Conservation (phyloP, 495 filamentous ascomycete genomes). For the Penicillium bovifimosum region DNA sequence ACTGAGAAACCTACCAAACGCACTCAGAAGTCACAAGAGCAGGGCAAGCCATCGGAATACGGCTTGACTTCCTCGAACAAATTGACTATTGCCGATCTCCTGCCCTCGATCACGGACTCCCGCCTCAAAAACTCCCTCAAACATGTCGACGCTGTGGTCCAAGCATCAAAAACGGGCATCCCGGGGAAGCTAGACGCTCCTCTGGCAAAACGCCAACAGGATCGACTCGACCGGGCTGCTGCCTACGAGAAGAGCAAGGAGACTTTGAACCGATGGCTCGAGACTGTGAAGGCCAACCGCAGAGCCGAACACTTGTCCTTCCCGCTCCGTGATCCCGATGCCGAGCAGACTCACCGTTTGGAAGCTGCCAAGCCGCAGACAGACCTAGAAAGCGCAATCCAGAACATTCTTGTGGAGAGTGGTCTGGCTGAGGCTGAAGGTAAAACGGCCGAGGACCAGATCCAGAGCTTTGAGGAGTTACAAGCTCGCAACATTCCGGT, state of each 20-base stretch:
- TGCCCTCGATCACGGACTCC: conserved; percentile 68
- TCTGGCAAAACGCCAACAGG: conserved; percentile 83
- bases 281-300: conserved; percentile 90
- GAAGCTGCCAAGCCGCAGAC: conserved; percentile 58
- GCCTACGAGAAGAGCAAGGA: conserved; percentile 91
- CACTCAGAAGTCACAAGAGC: conserved; percentile 42
- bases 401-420: conserved; percentile 82
- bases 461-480: conserved; percentile 66
- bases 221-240: conserved; percentile 73
- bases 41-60: conserved; percentile 50
- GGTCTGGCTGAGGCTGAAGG: conserved; percentile 57
- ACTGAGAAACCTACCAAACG: conserved; percentile 28
- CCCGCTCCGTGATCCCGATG: conserved; percentile 70
- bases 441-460: conserved; percentile 57
- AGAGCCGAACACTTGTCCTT: conserved; percentile 90
- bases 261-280: conserved; percentile 82
- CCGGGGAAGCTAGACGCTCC: conserved; percentile 77
- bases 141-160: conserved; percentile 47
- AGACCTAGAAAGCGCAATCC: conserved; percentile 77
- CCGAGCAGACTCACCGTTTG: conserved; percentile 39
- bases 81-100: conserved; percentile 72
- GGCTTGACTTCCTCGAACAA: conserved; percentile 58
- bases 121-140: conserved; percentile 74
- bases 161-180: conserved; percentile 42
- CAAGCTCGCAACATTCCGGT: conserved; percentile 58